Base-by-base conservation (phyloP, 345 rosid genomes). In the Camelina hispida region DNA sequence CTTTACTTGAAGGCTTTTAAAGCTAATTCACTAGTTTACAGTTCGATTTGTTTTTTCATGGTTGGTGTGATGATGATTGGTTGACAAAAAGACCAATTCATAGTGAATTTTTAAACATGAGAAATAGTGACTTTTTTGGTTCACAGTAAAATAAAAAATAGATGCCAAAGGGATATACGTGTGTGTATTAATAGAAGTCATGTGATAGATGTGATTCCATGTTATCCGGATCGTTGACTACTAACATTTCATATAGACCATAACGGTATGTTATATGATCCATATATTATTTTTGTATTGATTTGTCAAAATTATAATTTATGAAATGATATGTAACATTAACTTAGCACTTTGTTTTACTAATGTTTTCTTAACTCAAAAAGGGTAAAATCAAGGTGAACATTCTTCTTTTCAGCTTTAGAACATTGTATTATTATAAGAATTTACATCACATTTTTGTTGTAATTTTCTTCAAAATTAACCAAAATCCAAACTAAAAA, bases 201-300 rank as follows among this genome's bases (percentile, higher is more conserved):
- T 77, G 80, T 77, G 76, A 63, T 37, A 47, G 66, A 63, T 63
- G 54, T 69, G 80, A 64, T 56, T 65, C 76, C 80, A 77, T 71
- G 61, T 71, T 77, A 77, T 77, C 71, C 71, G 75, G 80, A 70
- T 70, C 80, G 67, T 70, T 70, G 80, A 77, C 80, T 16, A 12
- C 15, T n/a, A 1, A 1, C n/a, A 10, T 52, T 52, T 56, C 40
- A 47, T 9, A 16, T 38, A 1, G 47, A 75, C 73, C 73, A 67
- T 20, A 38, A 50, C 25, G 6, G 53, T 75, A 52, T 28, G 4
- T 20, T 28, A 48, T 58, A 48, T 15, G 43, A 47, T 17, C 30
- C 37, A 22, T 63, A 3, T 54, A 54, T 28, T 6, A 46, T 32
- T 62, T 23, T 15, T 66, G 9, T 18, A 8, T 9, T 37, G 40